Base-by-base conservation (phyloP, 352 stramenopile genomes). In the Globisporangium orthogonon region DNA sequence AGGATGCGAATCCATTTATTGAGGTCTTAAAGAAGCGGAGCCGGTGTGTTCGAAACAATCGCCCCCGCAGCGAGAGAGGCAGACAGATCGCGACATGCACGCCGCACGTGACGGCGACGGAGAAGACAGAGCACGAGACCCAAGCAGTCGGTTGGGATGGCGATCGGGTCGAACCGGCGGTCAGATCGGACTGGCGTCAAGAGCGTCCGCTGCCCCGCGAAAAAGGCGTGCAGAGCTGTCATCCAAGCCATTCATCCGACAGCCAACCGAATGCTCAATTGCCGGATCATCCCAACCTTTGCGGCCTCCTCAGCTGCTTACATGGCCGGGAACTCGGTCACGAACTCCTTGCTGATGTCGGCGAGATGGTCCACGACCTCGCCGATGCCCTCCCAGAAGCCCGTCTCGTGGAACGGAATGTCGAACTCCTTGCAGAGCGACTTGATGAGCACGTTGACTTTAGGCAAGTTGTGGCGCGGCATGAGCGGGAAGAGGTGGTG, bases 401-500 rank as follows among this genome's bases (percentile, higher is more conserved):
- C 83, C 23, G 95, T 91, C 76, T 98, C 95, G 68, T 99, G 94
- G 79, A 98, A 99, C 44, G 78, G 87, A 15, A 99, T 90, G 57
- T 87, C 87, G 75, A 97, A 98, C 63, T 99, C 81, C 79, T 97
- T 98, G 83, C 97, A 99, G 56, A 99, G 97, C 31, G 88, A 95
- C 65, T 97, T 92, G 44, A 98, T 92, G 48, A 98, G 70, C 57
- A 89, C 83, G 73, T 98, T 97, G 29, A 97, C 82, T 71, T 96
- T 95, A 9, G 67, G 61, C 50, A 98, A 71, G 70, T 98, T 98
- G 78, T 99, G 94, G 63, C 96, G 83, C n/a, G 96, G 96, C 71
- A 99, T 89, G 67, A 92, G 89, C 18, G 96, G 97, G 79, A 99
- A 99, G 50, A 99, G 83, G 74, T 99, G 97, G 76, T 99, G 97